These are phyloP conservation scores for Cercospora janseana DNA, from an alignment of 2,329 filamentous ascomycete genomes.

Conservation along the genomic window DNA sequence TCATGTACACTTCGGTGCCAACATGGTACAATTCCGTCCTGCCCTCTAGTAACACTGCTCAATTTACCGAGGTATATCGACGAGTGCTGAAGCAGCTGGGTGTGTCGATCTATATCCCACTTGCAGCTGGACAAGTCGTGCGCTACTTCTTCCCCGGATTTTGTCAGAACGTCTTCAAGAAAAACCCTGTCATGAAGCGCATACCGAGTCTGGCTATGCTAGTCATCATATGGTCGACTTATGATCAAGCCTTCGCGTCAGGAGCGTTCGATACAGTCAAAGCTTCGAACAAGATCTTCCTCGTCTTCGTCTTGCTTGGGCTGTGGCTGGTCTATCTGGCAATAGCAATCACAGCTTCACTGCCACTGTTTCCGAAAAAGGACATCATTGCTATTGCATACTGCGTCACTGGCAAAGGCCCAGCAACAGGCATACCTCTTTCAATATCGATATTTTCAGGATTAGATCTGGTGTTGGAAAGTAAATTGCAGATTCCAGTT, in stretches of 20 bases:
- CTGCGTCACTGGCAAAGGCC: conserved; percentile 71
- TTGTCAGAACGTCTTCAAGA: conserved; percentile 56
- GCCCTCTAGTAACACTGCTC: conserved; percentile 53
- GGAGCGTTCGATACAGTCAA: conserved; percentile 60
- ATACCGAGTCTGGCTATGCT: conserved; percentile 47
- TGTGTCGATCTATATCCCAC: conserved; percentile 63
- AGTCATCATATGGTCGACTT: conserved; percentile 63
- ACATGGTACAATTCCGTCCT: conserved; percentile 57
- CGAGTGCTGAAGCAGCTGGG: conserved; percentile 68
- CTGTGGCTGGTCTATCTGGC: conserved; percentile 62
- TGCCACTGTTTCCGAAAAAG: conserved; percentile 55
- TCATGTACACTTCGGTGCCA: conserved; percentile 57
- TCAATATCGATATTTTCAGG: conserved; percentile 66
- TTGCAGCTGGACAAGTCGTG: conserved; percentile 60
- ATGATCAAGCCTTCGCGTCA: conserved; percentile 64
- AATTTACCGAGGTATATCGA: conserved; percentile 61
- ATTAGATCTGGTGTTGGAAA: conserved; percentile 53
- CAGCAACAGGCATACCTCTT: conserved; percentile 66
- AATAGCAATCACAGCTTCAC: conserved; percentile 58
- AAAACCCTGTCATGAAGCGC: conserved; percentile 48
- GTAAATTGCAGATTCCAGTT: conserved; percentile 63
- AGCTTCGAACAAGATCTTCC: conserved; percentile 62
- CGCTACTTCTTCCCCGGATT: conserved; percentile 56
- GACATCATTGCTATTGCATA: conserved; percentile 71
- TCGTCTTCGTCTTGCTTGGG: conserved; percentile 65